Conservation (phyloP, 2,329 filamentous ascomycete species). For the Fusarium newnesense region DNA sequence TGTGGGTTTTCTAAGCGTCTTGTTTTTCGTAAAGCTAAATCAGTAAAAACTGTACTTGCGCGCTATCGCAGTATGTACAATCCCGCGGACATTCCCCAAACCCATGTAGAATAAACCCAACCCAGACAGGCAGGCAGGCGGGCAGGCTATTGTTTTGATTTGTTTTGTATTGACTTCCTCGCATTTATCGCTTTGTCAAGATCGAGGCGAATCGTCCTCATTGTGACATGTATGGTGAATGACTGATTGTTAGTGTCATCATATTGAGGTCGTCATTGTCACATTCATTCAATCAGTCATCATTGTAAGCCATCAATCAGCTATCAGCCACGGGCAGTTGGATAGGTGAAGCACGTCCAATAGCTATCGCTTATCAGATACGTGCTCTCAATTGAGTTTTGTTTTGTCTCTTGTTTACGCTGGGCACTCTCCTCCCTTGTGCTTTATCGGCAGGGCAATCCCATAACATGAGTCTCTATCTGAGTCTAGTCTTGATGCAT, state of each 20-base stretch:
- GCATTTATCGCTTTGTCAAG: constrained; percentile 17
- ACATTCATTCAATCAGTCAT: background rate
- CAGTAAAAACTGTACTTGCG: constrained; percentile 3
- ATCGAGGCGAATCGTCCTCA: constrained; percentile 20
- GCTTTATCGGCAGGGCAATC: constrained; percentile 16
- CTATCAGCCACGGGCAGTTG: constrained; percentile 32
- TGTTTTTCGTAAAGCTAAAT: constrained; percentile 12
- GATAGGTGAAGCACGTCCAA: constrained; percentile 9
- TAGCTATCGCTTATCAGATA: constrained; percentile 7
- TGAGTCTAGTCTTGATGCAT: constrained; percentile 9
- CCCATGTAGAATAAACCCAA: constrained; percentile 9
- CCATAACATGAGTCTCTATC: constrained; percentile 8
- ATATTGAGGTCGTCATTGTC: constrained; percentile 1
- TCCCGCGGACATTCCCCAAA: constrained; percentile 28
- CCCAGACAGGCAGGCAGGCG: background rate
- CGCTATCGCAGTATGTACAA: background rate
- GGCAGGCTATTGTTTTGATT: constrained; percentile 21
- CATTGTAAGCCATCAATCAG: constrained; percentile 22
- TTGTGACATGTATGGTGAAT: constrained; percentile 21
- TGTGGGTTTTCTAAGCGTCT: constrained; percentile 4
- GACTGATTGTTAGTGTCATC: constrained; percentile 4
- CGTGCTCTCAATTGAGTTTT: constrained; percentile 23
- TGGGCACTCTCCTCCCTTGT: constrained; percentile 8
- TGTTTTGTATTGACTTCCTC: background rate
- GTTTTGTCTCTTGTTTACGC: constrained; percentile 22